Percentiles rank a stretch among this genome's conserved stretches.
Conservation (phyloP, 495 filamentous ascomycete genomes). For the Aspergillus steynii region DNA sequence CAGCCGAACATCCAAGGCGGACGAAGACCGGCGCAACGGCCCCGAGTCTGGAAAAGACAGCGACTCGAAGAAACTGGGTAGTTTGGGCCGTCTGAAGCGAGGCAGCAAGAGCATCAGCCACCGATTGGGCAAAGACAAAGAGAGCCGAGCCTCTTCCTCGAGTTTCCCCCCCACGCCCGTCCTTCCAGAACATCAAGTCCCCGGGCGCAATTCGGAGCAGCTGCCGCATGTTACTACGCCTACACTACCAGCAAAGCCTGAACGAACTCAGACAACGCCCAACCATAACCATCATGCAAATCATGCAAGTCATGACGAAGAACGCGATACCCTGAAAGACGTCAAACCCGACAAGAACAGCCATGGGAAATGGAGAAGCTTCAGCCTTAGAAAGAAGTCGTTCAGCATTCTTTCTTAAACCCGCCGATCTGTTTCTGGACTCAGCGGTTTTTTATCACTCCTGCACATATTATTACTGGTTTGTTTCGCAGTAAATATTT, state of each 20-base stretch:
- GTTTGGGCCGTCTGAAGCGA: constrained; percentile 54
- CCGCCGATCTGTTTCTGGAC: constrained; percentile 4
- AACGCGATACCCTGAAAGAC: constrained; percentile 22
- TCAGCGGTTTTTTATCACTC: constrained; percentile 13
- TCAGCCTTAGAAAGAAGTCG: constrained; percentile 45
- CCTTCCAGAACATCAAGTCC: constrained; percentile 14
- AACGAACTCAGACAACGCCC: constrained; percentile 13
- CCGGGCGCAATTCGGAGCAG: neutral
- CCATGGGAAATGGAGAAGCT: constrained; percentile 42
- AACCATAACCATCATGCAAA: constrained; percentile 24
- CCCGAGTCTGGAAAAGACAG: constrained; percentile 35
- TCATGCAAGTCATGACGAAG: constrained; percentile 27
- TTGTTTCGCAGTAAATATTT: constrained; percentile 29
- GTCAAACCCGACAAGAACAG: constrained; percentile 26
- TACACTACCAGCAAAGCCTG: constrained; percentile 13
- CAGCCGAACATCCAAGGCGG: constrained; percentile 51
- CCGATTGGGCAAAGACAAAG: constrained; percentile 38
- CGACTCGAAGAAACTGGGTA: constrained; percentile 38
- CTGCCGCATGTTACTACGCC: constrained; percentile 15
- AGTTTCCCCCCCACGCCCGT: constrained; percentile 25
- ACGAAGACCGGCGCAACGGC: constrained; percentile 47
- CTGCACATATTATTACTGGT: constrained; percentile 34
- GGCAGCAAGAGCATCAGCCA: constrained; percentile 63
- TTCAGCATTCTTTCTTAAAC: constrained; percentile 38
- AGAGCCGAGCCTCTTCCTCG: constrained; percentile 35